Conservation (phyloP, 345 rosid species). For the Ailanthus altissimus region DNA sequence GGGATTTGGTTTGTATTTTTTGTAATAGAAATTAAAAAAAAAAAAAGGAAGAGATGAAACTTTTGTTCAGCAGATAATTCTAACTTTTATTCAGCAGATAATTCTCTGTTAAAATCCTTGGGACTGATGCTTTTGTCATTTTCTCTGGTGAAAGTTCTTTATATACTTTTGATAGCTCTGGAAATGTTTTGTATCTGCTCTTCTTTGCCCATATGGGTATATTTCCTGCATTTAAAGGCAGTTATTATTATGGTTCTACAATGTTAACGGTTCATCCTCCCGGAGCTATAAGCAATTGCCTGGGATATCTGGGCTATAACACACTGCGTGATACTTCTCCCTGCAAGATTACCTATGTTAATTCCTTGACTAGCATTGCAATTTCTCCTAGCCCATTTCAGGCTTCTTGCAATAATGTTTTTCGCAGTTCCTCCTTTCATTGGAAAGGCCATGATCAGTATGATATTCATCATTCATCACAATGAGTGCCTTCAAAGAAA, state of each 20-base stretch:
- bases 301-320: constrained; percentile 21
- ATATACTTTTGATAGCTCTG: neutral
- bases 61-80: neutral
- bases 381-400: constrained; percentile 31
- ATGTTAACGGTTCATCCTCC: constrained; percentile 54
- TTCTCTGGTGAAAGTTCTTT: neutral
- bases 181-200: neutral
- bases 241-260: constrained; percentile 52
- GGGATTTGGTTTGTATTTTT: too few species aligned
- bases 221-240: constrained; percentile 33
- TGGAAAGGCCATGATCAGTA: constrained; percentile 42
- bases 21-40: too few species aligned
- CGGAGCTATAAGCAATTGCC: constrained; percentile 43
- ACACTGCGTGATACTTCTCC: constrained; percentile 28
- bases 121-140: neutral
- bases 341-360: constrained; percentile 28
- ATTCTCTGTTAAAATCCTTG: neutral
- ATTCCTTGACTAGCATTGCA: constrained; percentile 29
- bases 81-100: neutral
- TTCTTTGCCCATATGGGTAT: constrained; percentile 5
- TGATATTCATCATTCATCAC: constrained; percentile 26
- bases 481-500: constrained; percentile 38
- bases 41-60: neutral
- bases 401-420: constrained; percentile 31
- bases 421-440: constrained; percentile 33